These are phyloP conservation scores for Chrysosporium keratinophilum DNA, from an alignment of 2,329 filamentous ascomycete species.

Conservation along the genomic window DNA sequence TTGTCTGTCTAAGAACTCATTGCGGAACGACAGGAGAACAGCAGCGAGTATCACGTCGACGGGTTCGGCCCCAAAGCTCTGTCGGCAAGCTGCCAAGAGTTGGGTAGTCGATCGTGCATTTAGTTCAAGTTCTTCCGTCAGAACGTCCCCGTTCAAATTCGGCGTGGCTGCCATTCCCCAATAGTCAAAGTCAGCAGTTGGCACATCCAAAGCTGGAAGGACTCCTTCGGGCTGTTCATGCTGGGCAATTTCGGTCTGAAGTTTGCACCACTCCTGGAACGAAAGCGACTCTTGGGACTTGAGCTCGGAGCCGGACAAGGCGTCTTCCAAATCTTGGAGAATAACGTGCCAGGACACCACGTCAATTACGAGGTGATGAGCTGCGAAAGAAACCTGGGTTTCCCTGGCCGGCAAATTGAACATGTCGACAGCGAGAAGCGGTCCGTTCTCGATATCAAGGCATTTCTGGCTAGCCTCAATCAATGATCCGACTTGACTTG, in stretches of 20 bases:
- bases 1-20: slow-evolving; percentile 33
- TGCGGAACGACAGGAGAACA: slow-evolving; percentile 36
- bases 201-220: slow-evolving; percentile 24
- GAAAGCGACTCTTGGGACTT: slow-evolving; percentile 25
- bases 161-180: slow-evolving; percentile 28
- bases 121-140: slow-evolving; percentile 27
- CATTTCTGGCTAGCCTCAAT: slow-evolving; percentile 25
- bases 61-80: slow-evolving; percentile 27
- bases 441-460: slow-evolving; percentile 27
- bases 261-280: slow-evolving; percentile 32
- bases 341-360: slow-evolving; percentile 21
- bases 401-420: slow-evolving; percentile 6
- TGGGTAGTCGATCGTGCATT: slow-evolving; percentile 24
- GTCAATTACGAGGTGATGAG: slow-evolving; percentile 20
- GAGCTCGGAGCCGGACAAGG: slow-evolving; percentile 24
- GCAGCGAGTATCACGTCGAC: slow-evolving; percentile 31
- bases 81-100: slow-evolving; percentile 25
- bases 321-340: slow-evolving; percentile 19
- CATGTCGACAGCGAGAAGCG: slow-evolving; percentile 13
- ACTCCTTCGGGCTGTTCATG: slow-evolving; percentile 7
- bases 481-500: slow-evolving; percentile 19
- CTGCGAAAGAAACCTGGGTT: slow-evolving; percentile 16
- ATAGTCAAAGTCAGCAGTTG: slow-evolving; percentile 26
- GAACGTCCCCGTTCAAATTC: slow-evolving; percentile 29
- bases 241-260: slow-evolving; percentile 23